phyloP scores from a whole-genome alignment of 371 early-diverging fungal species.

The Apophysomyces ossiformis region DNA sequence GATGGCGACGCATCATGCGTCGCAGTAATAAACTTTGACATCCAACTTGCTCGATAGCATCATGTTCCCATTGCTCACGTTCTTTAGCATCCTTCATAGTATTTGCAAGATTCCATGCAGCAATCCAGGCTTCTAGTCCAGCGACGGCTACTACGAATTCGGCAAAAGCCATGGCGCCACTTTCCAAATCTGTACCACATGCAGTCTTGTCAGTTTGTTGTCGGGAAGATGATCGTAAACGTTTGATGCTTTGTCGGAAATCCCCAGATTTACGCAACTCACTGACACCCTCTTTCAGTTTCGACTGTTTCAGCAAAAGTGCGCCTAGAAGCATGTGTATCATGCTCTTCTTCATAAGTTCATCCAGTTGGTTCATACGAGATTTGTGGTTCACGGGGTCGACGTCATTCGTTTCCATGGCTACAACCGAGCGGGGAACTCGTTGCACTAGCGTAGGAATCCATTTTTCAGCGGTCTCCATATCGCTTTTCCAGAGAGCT shows the following conservation, averaged over 20 bases:
- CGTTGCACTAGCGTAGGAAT: constrained; percentile 27
- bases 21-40: constrained; percentile 27
- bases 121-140: constrained; percentile 47
- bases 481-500: constrained; percentile 37
- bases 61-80: constrained; percentile 1
- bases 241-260: constrained; percentile 14
- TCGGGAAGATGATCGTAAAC: neutral
- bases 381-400: constrained; percentile 23
- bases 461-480: constrained; percentile 24
- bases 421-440: constrained; percentile 33
- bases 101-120: constrained; percentile 26
- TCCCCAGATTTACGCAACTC: constrained; percentile 32
- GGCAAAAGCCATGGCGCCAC: constrained; percentile 33
- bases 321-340: constrained; percentile 38
- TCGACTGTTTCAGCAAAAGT: constrained; percentile 22
- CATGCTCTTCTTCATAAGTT: constrained; percentile 30
- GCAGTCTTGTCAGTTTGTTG: constrained; percentile 12
- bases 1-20: constrained; percentile 34
- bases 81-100: neutral
- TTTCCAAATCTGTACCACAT: constrained; percentile 25
- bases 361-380: constrained; percentile 29
- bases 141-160: constrained; percentile 43
- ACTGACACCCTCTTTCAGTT: constrained; percentile 20
- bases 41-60: constrained; percentile 21
- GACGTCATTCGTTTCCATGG: constrained; percentile 7